phyloP scores from a whole-genome alignment of 2,329 filamentous ascomycete genomes.

The Hortaea sp. region DNA sequence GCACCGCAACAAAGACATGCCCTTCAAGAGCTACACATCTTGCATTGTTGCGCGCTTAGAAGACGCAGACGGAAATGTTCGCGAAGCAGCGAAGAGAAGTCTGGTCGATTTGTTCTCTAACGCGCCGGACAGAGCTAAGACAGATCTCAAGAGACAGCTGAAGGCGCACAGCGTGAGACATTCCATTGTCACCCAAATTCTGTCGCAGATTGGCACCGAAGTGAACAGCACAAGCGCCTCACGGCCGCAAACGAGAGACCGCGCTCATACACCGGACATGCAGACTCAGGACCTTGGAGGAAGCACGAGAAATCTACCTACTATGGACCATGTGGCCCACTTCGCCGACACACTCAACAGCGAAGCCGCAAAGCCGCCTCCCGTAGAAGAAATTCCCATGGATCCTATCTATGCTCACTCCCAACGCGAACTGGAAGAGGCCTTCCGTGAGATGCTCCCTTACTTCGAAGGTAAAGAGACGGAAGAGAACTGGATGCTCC shows the following conservation, averaged over 20 bases:
- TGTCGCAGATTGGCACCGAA: constrained; percentile 56
- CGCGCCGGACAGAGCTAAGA: constrained; percentile 73
- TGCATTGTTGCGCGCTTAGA: constrained; percentile 77
- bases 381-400: constrained; percentile 56
- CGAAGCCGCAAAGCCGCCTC: constrained; percentile 46
- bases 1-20: constrained; percentile 67
- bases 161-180: constrained; percentile 76
- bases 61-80: constrained; percentile 78
- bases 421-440: constrained; percentile 76
- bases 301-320: constrained; percentile 34
- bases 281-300: constrained; percentile 24
- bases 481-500: constrained; percentile 81
- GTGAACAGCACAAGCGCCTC: constrained; percentile 5
- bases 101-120: constrained; percentile 80
- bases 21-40: constrained; percentile 75
- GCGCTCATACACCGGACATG: constrained; percentile 12
- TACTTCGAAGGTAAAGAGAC: constrained; percentile 81
- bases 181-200: constrained; percentile 72
- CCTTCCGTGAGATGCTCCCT: constrained; percentile 68
- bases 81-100: constrained; percentile 71
- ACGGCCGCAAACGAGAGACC: constrained; percentile 12
- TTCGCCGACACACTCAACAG: constrained; percentile 33
- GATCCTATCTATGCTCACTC: constrained; percentile 80
- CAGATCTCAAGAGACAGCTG: constrained; percentile 78
- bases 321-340: constrained; percentile 33